Conservation (phyloP, 805 yeast genomes). For the Candida nemodendra region DNA sequence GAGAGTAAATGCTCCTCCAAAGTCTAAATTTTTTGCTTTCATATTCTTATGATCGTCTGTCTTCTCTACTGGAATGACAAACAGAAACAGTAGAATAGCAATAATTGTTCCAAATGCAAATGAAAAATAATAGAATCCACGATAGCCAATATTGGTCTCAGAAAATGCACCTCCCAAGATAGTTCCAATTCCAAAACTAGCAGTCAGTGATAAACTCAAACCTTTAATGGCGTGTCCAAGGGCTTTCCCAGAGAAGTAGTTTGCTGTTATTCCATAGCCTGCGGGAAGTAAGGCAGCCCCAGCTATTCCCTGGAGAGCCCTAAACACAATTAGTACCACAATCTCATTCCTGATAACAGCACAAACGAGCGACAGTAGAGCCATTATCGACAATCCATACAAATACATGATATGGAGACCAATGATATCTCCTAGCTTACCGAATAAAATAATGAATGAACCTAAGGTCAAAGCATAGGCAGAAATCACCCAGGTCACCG, state of each 20-base stretch:
- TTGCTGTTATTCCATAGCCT: slow-evolving; percentile 22
- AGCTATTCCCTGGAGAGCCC: slow-evolving; percentile 46
- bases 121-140: slow-evolving; percentile 37
- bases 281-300: slow-evolving; percentile 42
- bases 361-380: slow-evolving; percentile 31
- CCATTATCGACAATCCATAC: slow-evolving; percentile 15
- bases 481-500: slow-evolving; percentile 40
- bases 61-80: slow-evolving; percentile 30
- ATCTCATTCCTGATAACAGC: slow-evolving; percentile 37
- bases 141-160: slow-evolving; percentile 36
- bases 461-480: slow-evolving; percentile 45
- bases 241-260: slow-evolving; percentile 20
- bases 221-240: slow-evolving; percentile 17
- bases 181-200: slow-evolving; percentile 37
- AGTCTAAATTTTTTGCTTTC: too few species aligned
- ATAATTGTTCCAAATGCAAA: slow-evolving; percentile 31
- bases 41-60: slow-evolving; percentile 25
- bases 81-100: slow-evolving; percentile 18
- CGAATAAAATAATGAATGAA: slow-evolving; percentile 41
- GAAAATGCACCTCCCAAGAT: slow-evolving; percentile 47
- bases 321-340: slow-evolving; percentile 38
- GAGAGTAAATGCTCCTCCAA: slow-evolving; percentile 21
- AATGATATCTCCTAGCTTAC: slow-evolving; percentile 39
- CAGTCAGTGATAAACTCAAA: slow-evolving; percentile 25
- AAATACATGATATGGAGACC: slow-evolving; percentile 37